Evolutionary conservation across 2,329 filamentous ascomycete species (phyloP).

Genomic region (Fusarium brachygibbosum): DNA sequence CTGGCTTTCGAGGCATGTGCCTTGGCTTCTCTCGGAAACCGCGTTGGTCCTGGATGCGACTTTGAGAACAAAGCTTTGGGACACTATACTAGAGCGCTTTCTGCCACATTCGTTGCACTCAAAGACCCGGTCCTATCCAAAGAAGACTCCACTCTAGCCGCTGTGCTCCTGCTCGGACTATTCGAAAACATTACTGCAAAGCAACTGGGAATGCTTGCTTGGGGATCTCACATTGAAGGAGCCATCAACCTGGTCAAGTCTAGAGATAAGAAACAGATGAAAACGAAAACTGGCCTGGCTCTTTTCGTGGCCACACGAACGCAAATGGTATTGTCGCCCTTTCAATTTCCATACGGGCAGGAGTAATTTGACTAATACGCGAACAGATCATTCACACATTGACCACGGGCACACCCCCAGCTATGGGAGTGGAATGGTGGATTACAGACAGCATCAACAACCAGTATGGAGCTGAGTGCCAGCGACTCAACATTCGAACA

Average conservation of each 20-base stretch:
- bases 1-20: constrained; percentile 72
- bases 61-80: constrained; percentile 59
- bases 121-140: constrained; percentile 63
- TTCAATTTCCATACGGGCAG: neutral
- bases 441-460: constrained; percentile 66
- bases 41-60: constrained; percentile 54
- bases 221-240: constrained; percentile 74
- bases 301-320: constrained; percentile 72
- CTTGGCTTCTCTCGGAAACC: constrained; percentile 69
- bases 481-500: constrained; percentile 66
- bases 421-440: constrained; percentile 72
- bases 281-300: constrained; percentile 65
- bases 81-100: constrained; percentile 68
- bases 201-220: constrained; percentile 67
- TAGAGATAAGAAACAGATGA: constrained; percentile 68
- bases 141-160: constrained; percentile 70
- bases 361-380: constrained; percentile 9
- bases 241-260: constrained; percentile 72
- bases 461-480: constrained; percentile 61
- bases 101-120: constrained; percentile 66
- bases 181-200: constrained; percentile 72
- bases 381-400: constrained; percentile 69
- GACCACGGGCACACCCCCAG: constrained; percentile 64
- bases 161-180: constrained; percentile 70
- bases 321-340: constrained; percentile 63